Evolutionary conservation across 345 rosid genomes (phyloP).

Genomic region (Carallia pectinifolia): DNA sequence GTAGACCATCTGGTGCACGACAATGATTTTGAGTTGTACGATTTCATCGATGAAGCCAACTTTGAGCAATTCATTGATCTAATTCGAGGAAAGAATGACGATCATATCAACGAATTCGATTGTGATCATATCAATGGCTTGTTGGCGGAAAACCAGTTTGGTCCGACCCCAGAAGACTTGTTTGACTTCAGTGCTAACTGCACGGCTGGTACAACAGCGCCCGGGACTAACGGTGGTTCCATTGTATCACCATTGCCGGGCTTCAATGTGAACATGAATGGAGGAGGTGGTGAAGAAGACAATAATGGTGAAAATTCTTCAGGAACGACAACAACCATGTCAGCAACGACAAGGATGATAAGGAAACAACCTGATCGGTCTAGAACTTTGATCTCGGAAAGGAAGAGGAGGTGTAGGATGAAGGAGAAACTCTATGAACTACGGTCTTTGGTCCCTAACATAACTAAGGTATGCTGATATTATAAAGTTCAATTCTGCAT

Average conservation of each 20-base stretch:
- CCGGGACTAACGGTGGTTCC: constrained; percentile 29
- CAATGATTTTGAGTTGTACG: constrained; percentile 41
- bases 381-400: constrained; percentile 68
- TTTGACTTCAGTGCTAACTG: constrained; percentile 12
- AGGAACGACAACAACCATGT: constrained; percentile 44
- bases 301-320: constrained; percentile 54
- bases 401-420: constrained; percentile 71
- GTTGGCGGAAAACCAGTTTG: constrained; percentile 29
- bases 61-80: constrained; percentile 56
- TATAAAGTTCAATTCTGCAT: background rate
- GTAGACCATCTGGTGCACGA: background rate
- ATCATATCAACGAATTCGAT: constrained; percentile 29
- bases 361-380: constrained; percentile 59
- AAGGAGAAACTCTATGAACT: constrained; percentile 85
- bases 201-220: constrained; percentile 9
- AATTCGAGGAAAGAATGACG: constrained; percentile 49
- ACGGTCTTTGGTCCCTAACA: constrained; percentile 87
- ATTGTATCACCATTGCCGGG: constrained; percentile 32
- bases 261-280: constrained; percentile 36
- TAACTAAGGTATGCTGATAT: constrained; percentile 59
- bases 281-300: constrained; percentile 27
- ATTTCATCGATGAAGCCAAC: constrained; percentile 51
- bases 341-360: constrained; percentile 28
- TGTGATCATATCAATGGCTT: constrained; percentile 33
- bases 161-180: constrained; percentile 28